Conservation (phyloP, 768 basidiomycete species). For the Mycena indigotica region DNA sequence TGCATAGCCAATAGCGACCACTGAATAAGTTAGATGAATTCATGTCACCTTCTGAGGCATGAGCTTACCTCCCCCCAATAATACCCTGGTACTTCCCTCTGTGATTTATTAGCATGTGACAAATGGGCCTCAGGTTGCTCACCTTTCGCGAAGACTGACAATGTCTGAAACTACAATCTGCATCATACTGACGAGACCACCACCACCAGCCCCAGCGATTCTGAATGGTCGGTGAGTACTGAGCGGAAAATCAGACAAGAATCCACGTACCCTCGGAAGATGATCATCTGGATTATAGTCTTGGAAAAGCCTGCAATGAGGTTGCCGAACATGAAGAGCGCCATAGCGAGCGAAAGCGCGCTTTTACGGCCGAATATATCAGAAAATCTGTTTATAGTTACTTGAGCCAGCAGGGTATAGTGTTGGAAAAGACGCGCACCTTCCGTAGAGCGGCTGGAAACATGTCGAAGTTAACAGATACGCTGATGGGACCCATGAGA, state of each 20-base stretch:
- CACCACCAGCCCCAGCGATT: slow-evolving; percentile 70
- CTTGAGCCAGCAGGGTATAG: neutral
- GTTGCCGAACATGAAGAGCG: slow-evolving; percentile 67
- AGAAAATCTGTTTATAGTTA: slow-evolving; percentile 39
- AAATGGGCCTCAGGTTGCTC: slow-evolving; percentile 4
- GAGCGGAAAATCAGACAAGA: neutral
- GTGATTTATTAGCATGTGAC: slow-evolving; percentile 1
- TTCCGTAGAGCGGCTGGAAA: slow-evolving; percentile 63
- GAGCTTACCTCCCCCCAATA: slow-evolving; percentile 46
- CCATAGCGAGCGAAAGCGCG: slow-evolving; percentile 57
- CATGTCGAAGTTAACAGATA: slow-evolving; percentile 70
- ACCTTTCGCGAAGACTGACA: slow-evolving; percentile 69
- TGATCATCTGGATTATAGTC: slow-evolving; percentile 66
- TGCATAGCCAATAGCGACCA: slow-evolving; percentile 60
- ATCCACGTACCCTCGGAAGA: slow-evolving; percentile 51
- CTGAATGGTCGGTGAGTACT: neutral
- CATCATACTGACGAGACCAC: slow-evolving; percentile 67
- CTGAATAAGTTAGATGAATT: slow-evolving; percentile 8
- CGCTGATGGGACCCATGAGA: slow-evolving; percentile 73
- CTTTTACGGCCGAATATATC: slow-evolving; percentile 71
- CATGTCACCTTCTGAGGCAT: slow-evolving; percentile 28
- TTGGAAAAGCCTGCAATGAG: slow-evolving; percentile 67
- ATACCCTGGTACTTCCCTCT: slow-evolving; percentile 82
- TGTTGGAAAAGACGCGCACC: slow-evolving; percentile 21
- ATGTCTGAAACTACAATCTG: slow-evolving; percentile 77